phyloP scores from a whole-genome alignment of 2,329 filamentous ascomycete genomes.

The Aureobasidium sp. region DNA sequence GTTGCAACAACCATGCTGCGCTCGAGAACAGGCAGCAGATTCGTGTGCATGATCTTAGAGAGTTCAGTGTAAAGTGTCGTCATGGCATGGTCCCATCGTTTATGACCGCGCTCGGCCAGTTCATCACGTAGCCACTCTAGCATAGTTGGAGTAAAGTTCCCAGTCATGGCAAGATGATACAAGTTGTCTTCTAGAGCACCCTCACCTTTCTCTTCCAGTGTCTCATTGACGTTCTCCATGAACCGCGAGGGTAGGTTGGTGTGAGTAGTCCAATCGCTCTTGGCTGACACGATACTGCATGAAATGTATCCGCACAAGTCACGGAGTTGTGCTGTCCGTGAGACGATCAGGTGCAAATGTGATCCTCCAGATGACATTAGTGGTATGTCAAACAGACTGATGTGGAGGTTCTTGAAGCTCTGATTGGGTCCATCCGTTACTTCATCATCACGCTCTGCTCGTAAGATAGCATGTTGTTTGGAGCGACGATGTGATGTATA shows the following conservation, averaged over 20 bases:
- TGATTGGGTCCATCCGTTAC: conserved; percentile 36
- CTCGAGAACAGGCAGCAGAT: conserved; percentile 81
- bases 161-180: conserved; percentile 79
- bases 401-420: conserved; percentile 34
- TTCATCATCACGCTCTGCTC: conserved; percentile 34
- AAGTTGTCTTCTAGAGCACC: conserved; percentile 67
- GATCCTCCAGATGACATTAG: conserved; percentile 39
- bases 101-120: conserved; percentile 75
- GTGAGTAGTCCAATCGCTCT: conserved; percentile 18
- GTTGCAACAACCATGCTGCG: conserved; percentile 74
- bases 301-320: conserved; percentile 36
- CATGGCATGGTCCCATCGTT: conserved; percentile 89
- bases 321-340: conserved; percentile 45
- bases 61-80: conserved; percentile 70
- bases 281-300: conserved; percentile 31
- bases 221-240: conserved; percentile 54
- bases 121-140: conserved; percentile 86
- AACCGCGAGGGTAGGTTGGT: conserved; percentile 17
- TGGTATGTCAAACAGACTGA: conserved; percentile 16
- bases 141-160: conserved; percentile 66
- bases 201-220: conserved; percentile 58
- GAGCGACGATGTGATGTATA: conserved; percentile 65
- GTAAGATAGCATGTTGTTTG: conserved; percentile 68
- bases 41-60: conserved; percentile 72
- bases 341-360: conserved; percentile 18